phyloP scores from a whole-genome alignment of 1,284 basidiomycete species.

The Cronartium quercuum region DNA sequence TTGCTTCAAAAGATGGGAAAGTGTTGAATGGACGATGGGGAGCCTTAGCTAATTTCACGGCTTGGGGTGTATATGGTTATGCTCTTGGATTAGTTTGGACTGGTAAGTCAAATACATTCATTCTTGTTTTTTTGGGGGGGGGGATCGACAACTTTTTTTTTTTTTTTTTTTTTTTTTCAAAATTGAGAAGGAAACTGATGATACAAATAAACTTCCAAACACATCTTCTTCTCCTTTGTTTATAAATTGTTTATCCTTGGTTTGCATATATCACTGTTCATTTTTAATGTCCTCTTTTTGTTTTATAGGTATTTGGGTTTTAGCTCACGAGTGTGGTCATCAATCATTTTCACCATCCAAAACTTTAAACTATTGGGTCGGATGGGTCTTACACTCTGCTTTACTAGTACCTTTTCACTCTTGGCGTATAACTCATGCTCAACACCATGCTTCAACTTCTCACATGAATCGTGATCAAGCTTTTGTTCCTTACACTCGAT shows the following conservation, averaged over 20 bases:
- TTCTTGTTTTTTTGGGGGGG: background rate
- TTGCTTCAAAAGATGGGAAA: slow-evolving; percentile 12
- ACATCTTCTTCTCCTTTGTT: too few relatives aligned
- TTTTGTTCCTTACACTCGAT: slow-evolving; percentile 84
- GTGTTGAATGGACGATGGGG: slow-evolving; percentile 7
- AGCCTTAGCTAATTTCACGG: slow-evolving; percentile 27
- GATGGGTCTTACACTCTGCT: slow-evolving; percentile 86
- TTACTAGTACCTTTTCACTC: slow-evolving; percentile 96
- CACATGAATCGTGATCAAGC: slow-evolving; percentile 97
- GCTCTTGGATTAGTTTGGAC: slow-evolving; percentile 33
- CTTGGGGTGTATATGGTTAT: slow-evolving; percentile 60
- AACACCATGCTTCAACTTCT: slow-evolving; percentile 91
- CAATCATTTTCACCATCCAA: slow-evolving; percentile 97
- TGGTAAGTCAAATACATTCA: background rate
- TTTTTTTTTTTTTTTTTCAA: background rate
- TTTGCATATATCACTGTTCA: background rate
- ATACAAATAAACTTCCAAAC: background rate
- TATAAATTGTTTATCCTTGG: too few relatives aligned
- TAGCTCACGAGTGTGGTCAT: slow-evolving; percentile 61
- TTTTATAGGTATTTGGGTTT: slow-evolving; percentile 30
- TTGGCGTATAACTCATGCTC: slow-evolving; percentile 95
- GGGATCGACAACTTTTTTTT: background rate
- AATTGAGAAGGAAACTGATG: background rate
- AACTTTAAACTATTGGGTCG: slow-evolving; percentile 83
- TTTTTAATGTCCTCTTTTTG: background rate